Conservation (phyloP, 495 filamentous ascomycete genomes). For the Xylaria telfairii region DNA sequence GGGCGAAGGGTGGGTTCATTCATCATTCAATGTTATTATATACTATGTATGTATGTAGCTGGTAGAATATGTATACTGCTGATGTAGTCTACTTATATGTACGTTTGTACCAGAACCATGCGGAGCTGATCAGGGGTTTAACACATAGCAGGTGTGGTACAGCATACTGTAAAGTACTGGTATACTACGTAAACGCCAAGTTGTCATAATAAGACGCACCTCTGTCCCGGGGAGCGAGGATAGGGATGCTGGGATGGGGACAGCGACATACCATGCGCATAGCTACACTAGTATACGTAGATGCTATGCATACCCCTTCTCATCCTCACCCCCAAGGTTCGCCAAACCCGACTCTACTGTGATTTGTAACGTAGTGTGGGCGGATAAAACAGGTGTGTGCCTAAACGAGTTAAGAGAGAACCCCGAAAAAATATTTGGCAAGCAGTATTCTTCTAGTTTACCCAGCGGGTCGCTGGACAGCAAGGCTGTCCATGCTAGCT, state of each 20-base stretch:
- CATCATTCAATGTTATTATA: too few species aligned
- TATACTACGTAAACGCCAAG: neutral
- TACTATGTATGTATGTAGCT: too few species aligned
- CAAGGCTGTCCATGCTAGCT: constrained; percentile 36
- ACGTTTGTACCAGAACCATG: constrained; percentile 20
- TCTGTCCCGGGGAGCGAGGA: neutral
- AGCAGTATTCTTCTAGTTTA: constrained; percentile 15
- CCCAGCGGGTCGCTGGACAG: constrained; percentile 21
- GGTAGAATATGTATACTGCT: too few species aligned
- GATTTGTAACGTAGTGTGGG: neutral
- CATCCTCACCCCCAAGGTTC: neutral
- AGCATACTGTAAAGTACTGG: neutral
- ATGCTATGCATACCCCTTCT: constrained; percentile 4
- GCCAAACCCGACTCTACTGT: neutral
- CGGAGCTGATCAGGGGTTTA: constrained; percentile 21
- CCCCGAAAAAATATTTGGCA: constrained; percentile 4
- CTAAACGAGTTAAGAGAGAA: constrained; percentile 3
- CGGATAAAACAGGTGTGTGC: constrained; percentile 3
- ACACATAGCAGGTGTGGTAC: neutral
- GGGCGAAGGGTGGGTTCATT: neutral
- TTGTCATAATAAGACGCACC: neutral
- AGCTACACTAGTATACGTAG: neutral
- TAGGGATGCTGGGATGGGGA: neutral
- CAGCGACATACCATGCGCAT: neutral
- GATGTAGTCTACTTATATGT: too few species aligned